Percentiles rank a stretch among this genome's conserved stretches.
phyloP scores from a whole-genome alignment of 73 alveolate genomes.

The Effrenium voratum region DNA sequence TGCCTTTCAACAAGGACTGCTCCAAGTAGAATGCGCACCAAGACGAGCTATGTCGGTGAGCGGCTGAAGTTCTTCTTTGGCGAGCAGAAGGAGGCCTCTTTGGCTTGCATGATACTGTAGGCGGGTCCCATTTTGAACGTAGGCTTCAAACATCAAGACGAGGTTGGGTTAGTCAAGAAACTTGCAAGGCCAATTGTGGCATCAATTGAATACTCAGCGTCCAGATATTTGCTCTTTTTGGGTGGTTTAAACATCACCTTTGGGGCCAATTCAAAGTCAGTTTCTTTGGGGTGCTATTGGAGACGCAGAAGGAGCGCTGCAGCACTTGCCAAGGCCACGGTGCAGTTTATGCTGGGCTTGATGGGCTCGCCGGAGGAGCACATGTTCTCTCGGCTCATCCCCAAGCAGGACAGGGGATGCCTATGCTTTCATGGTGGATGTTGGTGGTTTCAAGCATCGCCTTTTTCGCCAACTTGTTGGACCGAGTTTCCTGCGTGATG shows the following conservation, averaged over 20 bases:
- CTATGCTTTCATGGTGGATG: not conserved
- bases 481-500: too few species aligned
- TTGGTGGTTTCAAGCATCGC: too few species aligned
- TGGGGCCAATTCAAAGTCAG: not conserved
- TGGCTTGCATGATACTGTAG: too few species aligned
- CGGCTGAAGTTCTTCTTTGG: slow-evolving; percentile 86
- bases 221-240: too few species aligned
- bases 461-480: too few species aligned
- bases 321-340: slow-evolving; percentile 27
- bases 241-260: not conserved
- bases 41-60: slow-evolving; percentile 89
- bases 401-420: slow-evolving; percentile 36
- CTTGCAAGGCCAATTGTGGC: too few species aligned
- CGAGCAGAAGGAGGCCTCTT: slow-evolving; percentile 91
- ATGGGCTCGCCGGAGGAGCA: slow-evolving; percentile 87
- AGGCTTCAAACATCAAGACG: too few species aligned
- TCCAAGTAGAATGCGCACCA: slow-evolving; percentile 76
- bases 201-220: too few species aligned
- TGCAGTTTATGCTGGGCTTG: slow-evolving; percentile 79
- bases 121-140: too few species aligned
- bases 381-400: slow-evolving; percentile 62
- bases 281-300: not conserved
- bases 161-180: not conserved
- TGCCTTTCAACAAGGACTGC: slow-evolving; percentile 81
- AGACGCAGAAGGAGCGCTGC: too few species aligned